These are phyloP conservation scores for Mucor plumbeus DNA, from an alignment of 371 early-diverging fungal genomes.

Conservation along the genomic window DNA sequence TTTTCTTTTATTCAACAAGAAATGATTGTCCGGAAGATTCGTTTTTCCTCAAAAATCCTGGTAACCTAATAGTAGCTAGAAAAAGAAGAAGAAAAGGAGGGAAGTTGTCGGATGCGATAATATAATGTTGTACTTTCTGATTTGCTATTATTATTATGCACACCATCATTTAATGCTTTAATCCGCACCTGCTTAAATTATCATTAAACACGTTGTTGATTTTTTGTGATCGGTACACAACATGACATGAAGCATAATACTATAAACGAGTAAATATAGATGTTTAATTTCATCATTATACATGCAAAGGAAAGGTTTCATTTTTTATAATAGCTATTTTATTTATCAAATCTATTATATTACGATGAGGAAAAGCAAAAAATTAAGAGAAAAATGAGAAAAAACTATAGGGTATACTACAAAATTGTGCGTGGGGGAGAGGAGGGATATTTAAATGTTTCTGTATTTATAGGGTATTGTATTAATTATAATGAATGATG, in stretches of 20 bases:
- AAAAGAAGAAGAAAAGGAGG: not conserved
- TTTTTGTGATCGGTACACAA: slow-evolving; percentile 18
- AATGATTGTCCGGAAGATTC: not conserved
- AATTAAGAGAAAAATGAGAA: not conserved
- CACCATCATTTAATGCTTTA: slow-evolving; percentile 3
- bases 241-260: slow-evolving; percentile 12
- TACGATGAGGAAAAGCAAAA: not conserved
- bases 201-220: slow-evolving; percentile 19
- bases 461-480: not conserved
- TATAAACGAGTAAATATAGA: slow-evolving; percentile 15
- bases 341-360: slow-evolving; percentile 7
- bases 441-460: no score
- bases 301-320: slow-evolving; percentile 7
- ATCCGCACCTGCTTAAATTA: slow-evolving; percentile 10
- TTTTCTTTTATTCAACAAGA: not conserved
- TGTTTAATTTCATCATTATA: slow-evolving; percentile 18
- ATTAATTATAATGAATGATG: not conserved
- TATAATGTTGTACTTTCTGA: not conserved
- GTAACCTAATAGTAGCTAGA: not conserved
- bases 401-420: not conserved
- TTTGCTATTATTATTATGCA: slow-evolving; percentile 1
- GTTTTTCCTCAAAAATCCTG: not conserved
- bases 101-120: slow-evolving; percentile 2
- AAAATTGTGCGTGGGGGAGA: not conserved
- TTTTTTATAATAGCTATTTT: slow-evolving; percentile 9